Base-by-base conservation (phyloP, 306 rosid genomes). In the Corylus heterophylla region DNA sequence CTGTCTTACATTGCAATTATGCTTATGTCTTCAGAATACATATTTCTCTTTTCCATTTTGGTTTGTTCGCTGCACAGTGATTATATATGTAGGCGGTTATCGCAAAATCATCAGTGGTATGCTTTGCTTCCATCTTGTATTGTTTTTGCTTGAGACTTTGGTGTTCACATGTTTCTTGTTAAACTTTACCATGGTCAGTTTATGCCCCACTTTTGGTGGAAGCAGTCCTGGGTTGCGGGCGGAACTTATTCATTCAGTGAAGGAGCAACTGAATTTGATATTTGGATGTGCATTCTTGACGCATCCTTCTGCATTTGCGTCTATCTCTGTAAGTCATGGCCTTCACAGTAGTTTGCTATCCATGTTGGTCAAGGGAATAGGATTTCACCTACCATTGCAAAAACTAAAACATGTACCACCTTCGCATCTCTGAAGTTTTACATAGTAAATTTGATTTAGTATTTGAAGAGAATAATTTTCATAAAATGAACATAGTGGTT, bases 151-250 rank as follows among this genome's bases (percentile, higher is more conserved):
- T 81, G 12, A 10, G 27, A 37, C 79, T 71, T 31, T 62, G 76
- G 44, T 67, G 61, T 79, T 86, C 50, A 73, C 56, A 29, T 83
- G 7, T 7, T 74, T 72, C 50, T 78, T 78, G 59, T 71, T 8
- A 17, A 37, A 54, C 48, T 78, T 59, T 49, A 29, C 50, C 50
- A 73, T 74, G 79, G 77, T 78, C 90, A 96, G 98, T 86, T 78
- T 93, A 74, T 90, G 89, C 71, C 97, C 98, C 73, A 93, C 99
- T 42, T 54, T 96, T 82, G 99, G 99, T 37, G 99, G 97, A 93
- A 96, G 92, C 89, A 93, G 91, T 84, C 99, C 99, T 12, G 98
- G 99, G 39, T 49, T 90, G 83, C 91, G 85, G 78, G 88, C 99
- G 0, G 99, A 93, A 77, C 90, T 96, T 69, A 93, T 93, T 80